Evolutionary conservation across 495 filamentous ascomycete genomes (phyloP).

Genomic region (Aspergillus affinis): DNA sequence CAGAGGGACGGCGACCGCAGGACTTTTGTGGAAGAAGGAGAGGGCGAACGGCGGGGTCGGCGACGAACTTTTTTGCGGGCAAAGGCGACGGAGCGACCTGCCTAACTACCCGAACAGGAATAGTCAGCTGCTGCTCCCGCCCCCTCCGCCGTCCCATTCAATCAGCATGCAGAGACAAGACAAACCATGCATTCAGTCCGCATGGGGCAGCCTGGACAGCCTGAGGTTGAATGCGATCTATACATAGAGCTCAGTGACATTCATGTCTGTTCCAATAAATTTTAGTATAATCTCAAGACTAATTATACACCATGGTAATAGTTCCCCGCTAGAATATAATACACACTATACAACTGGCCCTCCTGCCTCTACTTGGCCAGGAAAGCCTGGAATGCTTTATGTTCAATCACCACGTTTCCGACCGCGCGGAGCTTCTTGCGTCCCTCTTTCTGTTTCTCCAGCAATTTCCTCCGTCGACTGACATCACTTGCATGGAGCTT

Average conservation of each 20-base stretch:
- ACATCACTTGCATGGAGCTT: slow-evolving; percentile 95
- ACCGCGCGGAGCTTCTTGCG: slow-evolving; percentile 75
- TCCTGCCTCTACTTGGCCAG: slow-evolving; percentile 56
- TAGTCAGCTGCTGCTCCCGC: slow-evolving; percentile 14
- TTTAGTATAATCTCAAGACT: neutral
- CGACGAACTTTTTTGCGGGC: slow-evolving; percentile 31
- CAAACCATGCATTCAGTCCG: neutral
- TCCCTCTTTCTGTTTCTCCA: slow-evolving; percentile 97
- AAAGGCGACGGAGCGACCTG: neutral
- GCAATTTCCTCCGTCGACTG: slow-evolving; percentile 73
- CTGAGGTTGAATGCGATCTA: neutral
- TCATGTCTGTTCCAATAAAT: neutral
- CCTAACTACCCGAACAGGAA: too few relatives aligned
- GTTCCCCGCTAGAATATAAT: slow-evolving; percentile 6
- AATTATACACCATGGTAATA: slow-evolving; percentile 1
- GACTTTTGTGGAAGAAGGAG: slow-evolving; percentile 5
- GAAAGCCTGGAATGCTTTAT: slow-evolving; percentile 91
- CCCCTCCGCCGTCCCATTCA: slow-evolving; percentile 20
- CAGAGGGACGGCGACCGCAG: neutral
- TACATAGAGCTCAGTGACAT: neutral
- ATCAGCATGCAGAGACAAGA: too few relatives aligned
- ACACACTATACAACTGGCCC: slow-evolving; percentile 11
- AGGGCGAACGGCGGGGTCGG: slow-evolving; percentile 30
- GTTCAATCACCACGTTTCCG: slow-evolving; percentile 85
- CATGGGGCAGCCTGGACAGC: neutral